Evolutionary conservation across 2,329 filamentous ascomycete species (phyloP), one percentile per base, ranked within the genome.

Genomic region (Hymenoscyphus linearis): DNA sequence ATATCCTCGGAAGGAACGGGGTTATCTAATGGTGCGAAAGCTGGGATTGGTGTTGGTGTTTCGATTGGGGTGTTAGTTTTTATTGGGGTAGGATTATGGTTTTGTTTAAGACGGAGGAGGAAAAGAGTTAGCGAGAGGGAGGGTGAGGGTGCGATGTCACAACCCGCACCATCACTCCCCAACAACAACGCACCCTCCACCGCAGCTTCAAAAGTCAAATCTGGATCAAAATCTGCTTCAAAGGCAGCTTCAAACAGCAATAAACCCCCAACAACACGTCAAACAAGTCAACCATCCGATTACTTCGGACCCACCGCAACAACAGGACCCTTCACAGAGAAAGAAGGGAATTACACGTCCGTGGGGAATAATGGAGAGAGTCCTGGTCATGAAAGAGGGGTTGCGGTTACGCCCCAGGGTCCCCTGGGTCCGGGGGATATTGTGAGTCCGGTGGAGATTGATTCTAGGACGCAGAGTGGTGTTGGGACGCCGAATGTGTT

Each of bases 1-100:
- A n/a, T n/a, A n/a, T n/a, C n/a, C n/a, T n/a, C n/a, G n/a, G n/a
- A n/a, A n/a, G n/a, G n/a, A n/a, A n/a, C n/a, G n/a, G n/a, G n/a
- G n/a, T n/a, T n/a, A n/a, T n/a, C n/a, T 1, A 70, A 76, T 1
- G 82, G 79, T 0, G 82, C 81, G 2, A 83, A 80, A 67, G 82
- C 80, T 0, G 84, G 84, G 2, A 80, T 87, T n/a, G 82, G 79
- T 5, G 75, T 81, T 0, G 84, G 82, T 18, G 77, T 81, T 3
- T 76, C 80, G 1, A 69, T 81, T 0, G 79, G 74, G 31, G 76
- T 74, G 1, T 73, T 76, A 3, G 52, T 77, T 5, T 47, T 82
- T 14, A 72, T 82, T 40, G 80, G 76, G 3, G 68, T 68, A 2
- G 63, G 78, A 16, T 74, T 77, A 0, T 85, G 79, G 78, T 74